These are phyloP conservation scores for Sugiyamaella neomexicana DNA, from an alignment of 1,139 yeast genomes.

Conservation along the genomic window DNA sequence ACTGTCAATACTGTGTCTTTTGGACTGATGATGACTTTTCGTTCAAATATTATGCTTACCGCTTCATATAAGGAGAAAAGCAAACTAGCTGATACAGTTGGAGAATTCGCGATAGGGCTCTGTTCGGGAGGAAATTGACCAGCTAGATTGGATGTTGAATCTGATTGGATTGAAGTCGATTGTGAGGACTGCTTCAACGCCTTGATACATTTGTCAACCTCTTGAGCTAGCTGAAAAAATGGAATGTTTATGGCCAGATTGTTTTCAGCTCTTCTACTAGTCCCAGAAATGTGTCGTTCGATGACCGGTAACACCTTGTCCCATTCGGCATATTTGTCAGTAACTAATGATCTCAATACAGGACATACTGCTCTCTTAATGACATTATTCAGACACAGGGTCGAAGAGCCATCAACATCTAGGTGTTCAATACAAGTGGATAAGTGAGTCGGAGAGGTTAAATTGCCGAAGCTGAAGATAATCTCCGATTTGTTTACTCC, in stretches of 20 bases:
- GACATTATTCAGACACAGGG: slow-evolving; percentile 12
- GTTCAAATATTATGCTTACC: slow-evolving; percentile 17
- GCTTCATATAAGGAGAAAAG: slow-evolving; percentile 15
- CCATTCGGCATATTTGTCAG: slow-evolving; percentile 13
- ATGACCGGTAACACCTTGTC: slow-evolving; percentile 15
- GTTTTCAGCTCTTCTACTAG: slow-evolving; percentile 1
- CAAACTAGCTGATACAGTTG: slow-evolving; percentile 21
- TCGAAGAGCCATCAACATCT: slow-evolving; percentile 14
- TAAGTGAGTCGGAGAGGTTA: slow-evolving; percentile 14
- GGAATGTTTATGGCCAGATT: slow-evolving; percentile 28
- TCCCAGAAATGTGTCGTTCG: background rate
- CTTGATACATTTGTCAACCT: slow-evolving; percentile 18
- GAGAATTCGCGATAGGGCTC: slow-evolving; percentile 16
- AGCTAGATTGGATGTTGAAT: slow-evolving; percentile 15
- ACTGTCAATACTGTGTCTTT: slow-evolving; percentile 16
- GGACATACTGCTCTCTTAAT: slow-evolving; percentile 18
- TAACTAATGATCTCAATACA: slow-evolving; percentile 14
- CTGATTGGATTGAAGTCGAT: slow-evolving; percentile 11
- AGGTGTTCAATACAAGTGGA: slow-evolving; percentile 12
- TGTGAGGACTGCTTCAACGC: background rate
- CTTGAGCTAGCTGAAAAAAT: slow-evolving; percentile 29
- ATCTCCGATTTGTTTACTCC: slow-evolving; percentile 15
- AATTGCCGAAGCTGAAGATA: slow-evolving; percentile 19
- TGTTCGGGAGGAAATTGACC: slow-evolving; percentile 25
- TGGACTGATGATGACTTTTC: slow-evolving; percentile 11